Evolutionary conservation across 495 filamentous ascomycete genomes (phyloP).

Genomic region (Hyphodiscus hymeniophilus): DNA sequence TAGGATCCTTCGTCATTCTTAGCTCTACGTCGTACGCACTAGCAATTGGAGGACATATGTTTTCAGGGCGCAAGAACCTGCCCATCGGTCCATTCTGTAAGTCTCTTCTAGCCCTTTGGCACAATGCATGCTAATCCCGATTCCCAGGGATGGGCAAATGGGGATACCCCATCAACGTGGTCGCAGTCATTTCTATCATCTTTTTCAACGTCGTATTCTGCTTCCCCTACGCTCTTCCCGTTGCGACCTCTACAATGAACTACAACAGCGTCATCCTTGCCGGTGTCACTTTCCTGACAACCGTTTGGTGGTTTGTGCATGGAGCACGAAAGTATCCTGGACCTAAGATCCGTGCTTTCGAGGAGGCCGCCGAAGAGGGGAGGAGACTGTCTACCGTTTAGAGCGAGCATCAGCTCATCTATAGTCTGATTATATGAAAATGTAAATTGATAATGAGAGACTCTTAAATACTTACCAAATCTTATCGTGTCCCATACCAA

Average conservation of each 20-base stretch:
- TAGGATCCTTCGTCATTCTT: constrained; percentile 67
- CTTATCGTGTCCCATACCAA: not conserved
- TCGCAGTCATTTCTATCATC: constrained; percentile 55
- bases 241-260: constrained; percentile 55
- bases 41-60: constrained; percentile 66
- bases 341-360: constrained; percentile 35
- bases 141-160: constrained; percentile 45
- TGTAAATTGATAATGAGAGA: too few species aligned
- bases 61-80: constrained; percentile 55
- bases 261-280: constrained; percentile 59
- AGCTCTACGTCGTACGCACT: constrained; percentile 65
- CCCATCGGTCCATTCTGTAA: constrained; percentile 56
- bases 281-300: constrained; percentile 42
- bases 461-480: too few species aligned
- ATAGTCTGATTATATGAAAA: too few species aligned
- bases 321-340: constrained; percentile 48
- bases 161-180: constrained; percentile 51
- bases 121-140: too few species aligned
- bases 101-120: too few species aligned
- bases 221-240: constrained; percentile 57
- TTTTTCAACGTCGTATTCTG: constrained; percentile 68
- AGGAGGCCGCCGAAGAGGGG: constrained; percentile 1
- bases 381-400: not conserved
- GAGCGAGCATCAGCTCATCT: too few species aligned
- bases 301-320: constrained; percentile 58